Conservation (phyloP, 371 early-diverging fungal genomes). For the Polyrhizophydium stewartii region DNA sequence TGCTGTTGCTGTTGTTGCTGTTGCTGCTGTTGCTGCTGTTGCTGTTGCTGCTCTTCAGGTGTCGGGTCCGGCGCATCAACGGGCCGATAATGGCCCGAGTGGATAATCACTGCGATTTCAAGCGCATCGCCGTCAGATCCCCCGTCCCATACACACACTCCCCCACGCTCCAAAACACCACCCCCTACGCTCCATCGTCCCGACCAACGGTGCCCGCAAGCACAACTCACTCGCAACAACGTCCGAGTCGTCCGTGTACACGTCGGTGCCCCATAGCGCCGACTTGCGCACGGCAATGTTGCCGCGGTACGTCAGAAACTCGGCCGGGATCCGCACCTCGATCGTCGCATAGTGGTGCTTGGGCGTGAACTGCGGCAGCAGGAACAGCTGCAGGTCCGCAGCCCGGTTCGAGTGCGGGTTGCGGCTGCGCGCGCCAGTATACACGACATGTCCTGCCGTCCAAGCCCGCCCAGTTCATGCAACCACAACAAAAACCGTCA, state of each 20-base stretch:
- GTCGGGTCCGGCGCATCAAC: constrained; percentile 30
- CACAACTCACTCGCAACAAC: constrained; percentile 64
- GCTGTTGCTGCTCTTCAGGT: constrained; percentile 1
- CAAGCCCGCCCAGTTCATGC: background rate
- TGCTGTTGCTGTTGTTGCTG: no score
- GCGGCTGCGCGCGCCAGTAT: constrained; percentile 19
- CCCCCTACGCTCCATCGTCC: no score
- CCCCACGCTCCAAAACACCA: no score
- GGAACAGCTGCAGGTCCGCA: constrained; percentile 25
- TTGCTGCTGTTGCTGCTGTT: no score
- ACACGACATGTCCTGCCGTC: constrained; percentile 17
- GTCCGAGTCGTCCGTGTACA: constrained; percentile 87
- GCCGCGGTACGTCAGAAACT: constrained; percentile 22
- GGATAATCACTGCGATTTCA: constrained; percentile 54
- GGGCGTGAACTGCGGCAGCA: constrained; percentile 35
- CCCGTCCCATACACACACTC: no score
- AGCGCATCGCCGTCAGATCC: no score
- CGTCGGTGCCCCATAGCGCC: constrained; percentile 81
- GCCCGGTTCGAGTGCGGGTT: constrained; percentile 14
- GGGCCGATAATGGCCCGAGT: constrained; percentile 47
- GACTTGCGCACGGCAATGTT: constrained; percentile 50
- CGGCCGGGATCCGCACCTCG: constrained; percentile 40
- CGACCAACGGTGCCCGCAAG: no score
- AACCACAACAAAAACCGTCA: background rate
- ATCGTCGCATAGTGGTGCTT: constrained; percentile 32